Evolutionary conservation across 1,139 yeast species (phyloP).

Genomic region (Kodamaea derodonti): DNA sequence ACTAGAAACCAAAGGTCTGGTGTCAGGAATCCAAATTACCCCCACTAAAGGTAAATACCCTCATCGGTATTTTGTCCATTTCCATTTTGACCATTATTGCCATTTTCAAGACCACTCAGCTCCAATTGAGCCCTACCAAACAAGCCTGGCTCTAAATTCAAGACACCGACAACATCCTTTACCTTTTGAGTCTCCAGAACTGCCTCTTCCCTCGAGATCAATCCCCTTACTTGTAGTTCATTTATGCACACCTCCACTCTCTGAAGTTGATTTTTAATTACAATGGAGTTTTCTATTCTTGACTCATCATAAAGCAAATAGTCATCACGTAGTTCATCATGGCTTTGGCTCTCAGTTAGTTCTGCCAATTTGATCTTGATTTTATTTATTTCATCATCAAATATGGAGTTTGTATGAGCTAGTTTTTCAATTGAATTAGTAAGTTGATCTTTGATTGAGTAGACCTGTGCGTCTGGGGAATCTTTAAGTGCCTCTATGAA

Average conservation of each 20-base stretch:
- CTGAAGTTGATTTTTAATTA: constrained; percentile 25
- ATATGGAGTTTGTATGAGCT: constrained; percentile 28
- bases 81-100: background rate
- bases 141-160: background rate
- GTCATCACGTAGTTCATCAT: constrained; percentile 20
- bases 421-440: constrained; percentile 26
- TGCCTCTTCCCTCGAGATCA: constrained; percentile 8
- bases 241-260: constrained; percentile 20
- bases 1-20: no score
- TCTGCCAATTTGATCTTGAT: constrained; percentile 10
- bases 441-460: constrained; percentile 23
- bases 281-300: constrained; percentile 31
- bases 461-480: constrained; percentile 29
- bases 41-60: constrained; percentile 11
- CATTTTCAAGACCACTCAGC: constrained; percentile 1
- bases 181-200: background rate
- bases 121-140: background rate
- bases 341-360: constrained; percentile 9
- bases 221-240: constrained; percentile 28
- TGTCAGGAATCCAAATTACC: no score
- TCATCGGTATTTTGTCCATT: constrained; percentile 6
- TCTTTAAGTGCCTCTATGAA: constrained; percentile 32
- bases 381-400: constrained; percentile 23
- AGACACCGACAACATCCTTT: background rate
- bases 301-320: constrained; percentile 25